Conservation (phyloP, 2,329 filamentous ascomycete species). For the Grosmannia clavigera region DNA sequence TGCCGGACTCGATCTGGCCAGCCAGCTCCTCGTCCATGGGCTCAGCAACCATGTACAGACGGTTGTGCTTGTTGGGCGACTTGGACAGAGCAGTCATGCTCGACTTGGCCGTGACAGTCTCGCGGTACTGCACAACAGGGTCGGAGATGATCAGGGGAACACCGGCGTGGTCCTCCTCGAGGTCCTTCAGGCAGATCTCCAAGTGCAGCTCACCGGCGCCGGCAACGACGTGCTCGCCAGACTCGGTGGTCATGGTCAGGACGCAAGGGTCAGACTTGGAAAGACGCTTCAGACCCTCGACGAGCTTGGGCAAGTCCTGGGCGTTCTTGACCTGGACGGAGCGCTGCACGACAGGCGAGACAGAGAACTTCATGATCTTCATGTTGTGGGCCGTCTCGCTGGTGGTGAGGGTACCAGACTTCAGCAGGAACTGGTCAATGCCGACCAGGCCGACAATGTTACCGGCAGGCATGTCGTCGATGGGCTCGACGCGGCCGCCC, state of each 20-base stretch:
- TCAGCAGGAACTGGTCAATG: conserved; percentile 99
- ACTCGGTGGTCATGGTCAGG: conserved; percentile 75
- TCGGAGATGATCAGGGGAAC: conserved; percentile 96
- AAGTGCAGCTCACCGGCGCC: conserved; percentile 99
- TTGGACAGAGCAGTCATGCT: conserved; percentile 97
- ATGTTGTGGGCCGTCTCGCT: conserved; percentile 97
- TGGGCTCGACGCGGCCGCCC: conserved; percentile 97
- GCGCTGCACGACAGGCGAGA: conserved; percentile 95
- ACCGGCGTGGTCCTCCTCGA: conserved; percentile 98
- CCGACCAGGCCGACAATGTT: conserved; percentile 99
- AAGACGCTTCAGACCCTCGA: conserved; percentile 99
- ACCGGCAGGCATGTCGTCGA: conserved; percentile 94
- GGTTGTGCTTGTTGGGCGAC: conserved; percentile 99
- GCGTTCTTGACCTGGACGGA: conserved; percentile 99
- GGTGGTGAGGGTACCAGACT: conserved; percentile 98
- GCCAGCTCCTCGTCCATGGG: conserved; percentile 87
- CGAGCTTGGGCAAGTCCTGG: conserved; percentile 97
- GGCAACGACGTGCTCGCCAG: conserved; percentile 97
- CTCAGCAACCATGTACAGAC: conserved; percentile 90
- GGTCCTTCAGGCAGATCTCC: conserved; percentile 99
- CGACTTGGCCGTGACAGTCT: conserved; percentile 75
- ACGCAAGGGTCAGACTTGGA: conserved; percentile 99
- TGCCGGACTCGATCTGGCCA: conserved; percentile 80
- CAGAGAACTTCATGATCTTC: conserved; percentile 99
- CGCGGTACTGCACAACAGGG: conserved; percentile 97